Base-by-base conservation (phyloP, 2,329 filamentous ascomycete species). In the Botryotinia narcissicola region DNA sequence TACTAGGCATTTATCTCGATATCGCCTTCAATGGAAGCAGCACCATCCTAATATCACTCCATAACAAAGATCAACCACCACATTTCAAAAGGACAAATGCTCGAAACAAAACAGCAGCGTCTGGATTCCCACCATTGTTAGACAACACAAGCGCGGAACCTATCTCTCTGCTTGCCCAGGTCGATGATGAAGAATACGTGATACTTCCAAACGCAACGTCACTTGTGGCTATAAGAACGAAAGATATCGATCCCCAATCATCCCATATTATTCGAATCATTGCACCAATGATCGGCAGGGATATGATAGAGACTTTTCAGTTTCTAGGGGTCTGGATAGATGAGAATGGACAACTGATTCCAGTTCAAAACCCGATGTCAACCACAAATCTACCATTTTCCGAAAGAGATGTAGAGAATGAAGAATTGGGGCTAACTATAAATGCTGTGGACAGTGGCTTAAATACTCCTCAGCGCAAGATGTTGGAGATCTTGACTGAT, bases 401-500 rank as follows among this genome's bases (percentile, higher is more conserved):
- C 5, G 14, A 32, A 48, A 67, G 18, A n/a, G 59, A 51, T 40
- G n/a, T 42, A 48, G 29, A 35, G 1, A 32, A 7, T 35, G 48
- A 54, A 2, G 40, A 29, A 29, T 25, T 70, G 5, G 37, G 25
- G 35, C 6, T 22, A 6, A 16, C 7, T 25, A n/a, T 25, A 14
- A 32, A 29, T 29, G n/a, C 25, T 29, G n/a, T 29, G 51, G n/a
- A 57, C 3, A 3, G 16, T 59, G 40, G 10, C 7, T 40, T n/a
- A 32, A n/a, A 29, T 14, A 5, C 20, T 4, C 18, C 35, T 25
- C 73, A 44, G 35, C 69, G 67, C 12, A 81, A 78, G 71, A 75
- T 79, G 71, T 74, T 82, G 12, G 80, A 81, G 72, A 75, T 81
- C 40, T 74, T 82, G 54, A 82, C 80, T 16, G 80, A 82, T 64